Evolutionary conservation across 306 rosid species (phyloP), one percentile per base, ranked within the genome.

Genomic region (Lathyrus aphaca): DNA sequence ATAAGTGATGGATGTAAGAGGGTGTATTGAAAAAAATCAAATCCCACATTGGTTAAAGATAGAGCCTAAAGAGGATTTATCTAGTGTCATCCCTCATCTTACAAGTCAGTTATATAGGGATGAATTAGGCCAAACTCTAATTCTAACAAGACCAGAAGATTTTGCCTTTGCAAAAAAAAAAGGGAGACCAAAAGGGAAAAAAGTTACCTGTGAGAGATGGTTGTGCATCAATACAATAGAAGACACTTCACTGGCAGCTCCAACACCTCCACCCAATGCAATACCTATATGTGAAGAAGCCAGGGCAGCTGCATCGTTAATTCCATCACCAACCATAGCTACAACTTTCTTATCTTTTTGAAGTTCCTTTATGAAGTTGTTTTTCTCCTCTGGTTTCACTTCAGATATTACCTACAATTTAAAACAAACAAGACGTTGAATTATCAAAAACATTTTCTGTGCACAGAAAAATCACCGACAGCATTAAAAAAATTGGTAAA

Each of bases 301-400:
- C 78, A 93, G 80, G n/a, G 98, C 98, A 77, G 98, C 97, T 67
- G 96, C 89, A 82, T 93, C 98, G 56, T 93, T 93, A 68, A 93
- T 93, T 77, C 98, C 98, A 80, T 93, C 98, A 54, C 97, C 97
- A 79, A 90, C 98, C 98, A 93, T 93, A 35, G 97, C 98, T 44
- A 93, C 91, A 65, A 90, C 49, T 42, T 79, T 88, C 37, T 81
- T 81, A 76, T 82, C 83, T 40, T 83, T 78, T 79, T 88, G 94
- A 55, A 93, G 94, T 57, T 77, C 75, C 45, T 81, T 84, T 71
- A 90, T 82, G 78, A 90, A 93, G 40, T 81, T 82, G 82, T 85
- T 85, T 81, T 93, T 93, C 77, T 81, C 91, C 14, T 76, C 86
- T 37, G 97, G 98, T 78, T 93, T 93, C 58, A 90, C 96, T 77